Evolutionary conservation across 148 eudicot species (phyloP), one percentile per base, ranked within the genome.

Genomic region (Selenicereus undatus): DNA sequence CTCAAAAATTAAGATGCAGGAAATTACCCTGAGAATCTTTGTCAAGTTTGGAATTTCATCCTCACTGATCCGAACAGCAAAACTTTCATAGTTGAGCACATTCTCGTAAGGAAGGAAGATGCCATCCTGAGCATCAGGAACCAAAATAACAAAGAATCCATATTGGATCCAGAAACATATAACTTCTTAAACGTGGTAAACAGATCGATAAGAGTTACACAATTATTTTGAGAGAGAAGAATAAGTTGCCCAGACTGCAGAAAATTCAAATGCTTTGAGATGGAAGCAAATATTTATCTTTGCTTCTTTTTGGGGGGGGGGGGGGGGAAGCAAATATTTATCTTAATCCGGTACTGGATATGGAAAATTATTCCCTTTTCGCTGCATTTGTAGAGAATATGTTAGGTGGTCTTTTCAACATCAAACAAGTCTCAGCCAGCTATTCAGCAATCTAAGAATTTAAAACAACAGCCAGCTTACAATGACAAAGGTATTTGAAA

Each of bases 51-150:
- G 91, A 76, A 96, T 93, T 78, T 96, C 93, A 86, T 93, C 97
- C 83, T 96, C 99, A 8, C 78, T 72, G 48, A 96, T 87, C 82
- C 97, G 90, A 87, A 96, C 99, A 79, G 95, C 93, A 85, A 96
- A 96, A 84, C 98, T 96, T 66, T 96, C 94, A 72, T 91, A 96
- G 89, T 91, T 92, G 81, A 96, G 92, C 82, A 96, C 86, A 79
- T 96, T 93, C 89, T 96, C 99, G 42, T 91, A 96, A 32, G 99
- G 99, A 73, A 96, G 90, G 83, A 88, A 92, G 81, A 96, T 96
- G 70, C 97, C 98, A 86, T 96, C 99, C 99, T 96, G 80, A 70
- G 77, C 35, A 82, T 52, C 71, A 81, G 29, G 22, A 74, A 32
- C 6, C 50, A 5, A 27, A 11, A 80, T 1, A 43, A 72, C 4